These are phyloP conservation scores for Beauveria pseudobassiana DNA, from an alignment of 2,329 filamentous ascomycete species.

Conservation along the genomic window DNA sequence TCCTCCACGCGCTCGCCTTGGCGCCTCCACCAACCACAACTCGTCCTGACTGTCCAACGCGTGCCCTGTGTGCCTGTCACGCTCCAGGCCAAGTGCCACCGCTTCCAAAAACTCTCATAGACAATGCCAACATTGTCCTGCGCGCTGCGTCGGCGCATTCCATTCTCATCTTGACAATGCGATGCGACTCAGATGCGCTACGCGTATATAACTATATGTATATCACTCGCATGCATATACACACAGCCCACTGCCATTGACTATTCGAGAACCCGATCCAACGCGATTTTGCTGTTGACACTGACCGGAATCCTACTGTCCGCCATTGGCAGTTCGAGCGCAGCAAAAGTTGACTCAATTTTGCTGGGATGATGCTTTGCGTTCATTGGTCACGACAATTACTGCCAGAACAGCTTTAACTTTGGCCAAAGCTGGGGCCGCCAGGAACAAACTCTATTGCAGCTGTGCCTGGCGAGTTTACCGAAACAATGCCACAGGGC, in stretches of 20 bases:
- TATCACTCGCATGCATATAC: neutral
- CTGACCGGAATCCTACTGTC: neutral
- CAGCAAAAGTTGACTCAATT: neutral
- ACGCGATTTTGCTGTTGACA: neutral
- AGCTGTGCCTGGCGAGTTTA: neutral
- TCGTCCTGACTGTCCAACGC: neutral
- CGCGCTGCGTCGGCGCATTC: neutral
- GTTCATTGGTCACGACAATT: neutral
- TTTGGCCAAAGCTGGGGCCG: neutral
- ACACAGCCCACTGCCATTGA: neutral
- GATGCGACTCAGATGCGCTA: neutral
- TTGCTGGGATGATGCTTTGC: too few relatives aligned
- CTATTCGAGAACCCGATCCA: neutral
- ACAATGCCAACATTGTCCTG: slow-evolving; percentile 5
- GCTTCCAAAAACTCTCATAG: neutral
- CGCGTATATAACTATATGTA: neutral
- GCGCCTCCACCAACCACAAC: neutral
- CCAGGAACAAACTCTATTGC: neutral
- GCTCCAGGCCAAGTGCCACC: neutral
- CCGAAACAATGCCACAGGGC: neutral
- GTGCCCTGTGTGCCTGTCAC: neutral
- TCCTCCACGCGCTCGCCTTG: neutral
- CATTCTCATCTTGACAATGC: neutral
- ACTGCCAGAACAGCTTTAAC: neutral
- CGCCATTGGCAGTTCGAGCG: neutral